Conservation (phyloP, 1,284 basidiomycete species). For the Leccinum subspadiceum region DNA sequence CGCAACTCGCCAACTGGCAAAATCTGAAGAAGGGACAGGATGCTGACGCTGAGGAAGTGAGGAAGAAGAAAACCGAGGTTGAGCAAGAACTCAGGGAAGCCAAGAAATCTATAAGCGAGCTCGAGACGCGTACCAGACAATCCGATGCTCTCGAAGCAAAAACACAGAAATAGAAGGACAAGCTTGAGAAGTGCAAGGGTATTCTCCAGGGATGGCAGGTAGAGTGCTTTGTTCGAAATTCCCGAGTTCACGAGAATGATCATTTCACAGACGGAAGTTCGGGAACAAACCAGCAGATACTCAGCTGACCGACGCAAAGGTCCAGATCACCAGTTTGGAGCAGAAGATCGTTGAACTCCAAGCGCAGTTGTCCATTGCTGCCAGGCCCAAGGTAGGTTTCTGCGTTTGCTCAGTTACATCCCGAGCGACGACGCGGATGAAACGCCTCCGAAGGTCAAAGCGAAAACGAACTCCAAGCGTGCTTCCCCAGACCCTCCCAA, state of each 20-base stretch:
- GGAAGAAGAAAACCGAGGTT: conserved; percentile 54
- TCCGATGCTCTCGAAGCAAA: conserved; percentile 21
- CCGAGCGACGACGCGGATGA: conserved; percentile 19
- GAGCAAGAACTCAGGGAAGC: conserved; percentile 54
- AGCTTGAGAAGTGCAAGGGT: conserved; percentile 44
- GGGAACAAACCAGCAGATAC: conserved; percentile 36
- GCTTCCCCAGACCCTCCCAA: conserved; percentile 18
- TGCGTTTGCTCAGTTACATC: background rate
- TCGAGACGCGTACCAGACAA: conserved; percentile 33
- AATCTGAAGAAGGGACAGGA: conserved; percentile 61
- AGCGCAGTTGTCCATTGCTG: conserved; percentile 37
- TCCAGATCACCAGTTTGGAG: conserved; percentile 36
- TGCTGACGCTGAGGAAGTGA: conserved; percentile 51
- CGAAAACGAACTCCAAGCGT: conserved; percentile 20
- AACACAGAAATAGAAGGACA: conserved; percentile 41
- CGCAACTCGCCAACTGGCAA: conserved; percentile 68
- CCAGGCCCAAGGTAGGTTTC: conserved; percentile 23
- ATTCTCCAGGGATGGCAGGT: conserved; percentile 46
- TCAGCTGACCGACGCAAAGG: conserved; percentile 30
- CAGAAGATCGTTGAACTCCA: conserved; percentile 45
- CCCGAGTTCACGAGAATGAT: conserved; percentile 5
- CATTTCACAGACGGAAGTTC: conserved; percentile 33
- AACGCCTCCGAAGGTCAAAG: conserved; percentile 20
- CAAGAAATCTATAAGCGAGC: conserved; percentile 42
- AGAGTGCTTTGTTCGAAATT: background rate